Base-by-base conservation (phyloP, 1,284 basidiomycete species). In the Apiotrichum gracile region DNA sequence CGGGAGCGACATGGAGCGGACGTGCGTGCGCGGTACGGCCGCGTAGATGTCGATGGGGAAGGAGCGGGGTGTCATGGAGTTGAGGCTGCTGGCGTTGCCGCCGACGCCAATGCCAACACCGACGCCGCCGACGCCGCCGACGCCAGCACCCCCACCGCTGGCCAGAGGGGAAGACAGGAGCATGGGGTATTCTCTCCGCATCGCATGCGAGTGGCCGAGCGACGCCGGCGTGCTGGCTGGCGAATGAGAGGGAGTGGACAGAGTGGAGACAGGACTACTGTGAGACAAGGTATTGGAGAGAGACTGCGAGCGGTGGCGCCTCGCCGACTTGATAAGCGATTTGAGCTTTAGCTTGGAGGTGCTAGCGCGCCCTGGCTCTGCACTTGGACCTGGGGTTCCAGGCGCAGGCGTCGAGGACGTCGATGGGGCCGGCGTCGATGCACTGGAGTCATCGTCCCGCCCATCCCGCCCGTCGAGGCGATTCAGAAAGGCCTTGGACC, bases 401-500 rank as follows among this genome's bases (percentile, higher is more conserved):
- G 37, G 19, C n/a, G 37, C 37, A 38, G 10, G 31, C 31, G 12
- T 14, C 4, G 9, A 10, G 12, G 10, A 14, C 31, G 9, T 10
- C 31, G 31, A 31, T n/a, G n/a, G n/a, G n/a, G n/a, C n/a, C n/a
- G n/a, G n/a, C n/a, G n/a, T n/a, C n/a, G n/a, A n/a, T n/a, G n/a
- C n/a, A n/a, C n/a, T n/a, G n/a, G n/a, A n/a, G n/a, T n/a, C n/a
- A n/a, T n/a, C n/a, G n/a, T n/a, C n/a, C n/a, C n/a, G n/a, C n/a
- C 13, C 14, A 10, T 34, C 33, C 41, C 10, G 19, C 25, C 22
- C 5, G 27, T 31, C 12, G 27, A 29, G n/a, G 6, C 16, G 8
- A 16, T 19, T 43, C n/a, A 43, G 41, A n/a, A 22, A 19, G 43
- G n/a, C 10, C 51, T 49, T 52, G 38, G 55, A 56, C n/a, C 45